Percentiles rank a stretch among this genome's conserved stretches.
phyloP scores from a whole-genome alignment of 2,329 filamentous ascomycete species.

The Aspergillus sp. region DNA sequence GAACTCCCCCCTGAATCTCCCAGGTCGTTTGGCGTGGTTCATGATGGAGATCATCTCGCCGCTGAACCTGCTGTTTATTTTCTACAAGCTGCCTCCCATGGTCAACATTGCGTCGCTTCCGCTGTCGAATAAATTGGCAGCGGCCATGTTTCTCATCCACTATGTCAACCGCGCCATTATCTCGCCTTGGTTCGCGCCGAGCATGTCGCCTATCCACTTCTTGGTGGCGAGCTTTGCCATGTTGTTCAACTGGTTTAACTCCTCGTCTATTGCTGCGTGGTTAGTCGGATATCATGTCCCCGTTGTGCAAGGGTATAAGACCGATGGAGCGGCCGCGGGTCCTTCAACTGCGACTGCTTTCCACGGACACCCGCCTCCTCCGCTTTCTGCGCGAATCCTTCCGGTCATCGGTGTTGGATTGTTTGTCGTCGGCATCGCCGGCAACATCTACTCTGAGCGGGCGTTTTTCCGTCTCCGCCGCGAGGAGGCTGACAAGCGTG shows the following conservation, averaged over 20 bases:
- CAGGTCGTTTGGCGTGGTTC: slow-evolving; percentile 78
- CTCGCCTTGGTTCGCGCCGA: slow-evolving; percentile 67
- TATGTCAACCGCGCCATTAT: slow-evolving; percentile 84
- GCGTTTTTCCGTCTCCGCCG: slow-evolving; percentile 78
- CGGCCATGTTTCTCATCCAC: slow-evolving; percentile 57
- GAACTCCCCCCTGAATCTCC: slow-evolving; percentile 66
- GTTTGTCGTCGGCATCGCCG: slow-evolving; percentile 66
- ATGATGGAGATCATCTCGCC: slow-evolving; percentile 79
- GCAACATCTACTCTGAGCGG: slow-evolving; percentile 84
- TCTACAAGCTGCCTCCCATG: slow-evolving; percentile 56
- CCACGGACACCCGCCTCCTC: slow-evolving; percentile 3
- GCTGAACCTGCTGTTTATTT: slow-evolving; percentile 67
- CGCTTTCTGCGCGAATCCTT: slow-evolving; percentile 14
- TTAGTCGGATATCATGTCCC: slow-evolving; percentile 65
- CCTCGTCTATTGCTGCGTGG: slow-evolving; percentile 67
- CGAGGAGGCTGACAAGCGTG: slow-evolving; percentile 44
- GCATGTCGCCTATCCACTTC: slow-evolving; percentile 81
- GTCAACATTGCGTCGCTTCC: slow-evolving; percentile 20
- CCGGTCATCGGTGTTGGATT: slow-evolving; percentile 59
- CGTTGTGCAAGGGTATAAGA: slow-evolving; percentile 8
- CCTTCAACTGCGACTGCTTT: neutral
- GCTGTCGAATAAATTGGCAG: slow-evolving; percentile 26
- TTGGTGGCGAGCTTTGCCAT: slow-evolving; percentile 56
- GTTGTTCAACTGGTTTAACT: slow-evolving; percentile 73
- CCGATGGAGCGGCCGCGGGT: slow-evolving; percentile 7